phyloP scores from a whole-genome alignment of 2,329 filamentous ascomycete genomes.

The Calonectria honghensis region DNA sequence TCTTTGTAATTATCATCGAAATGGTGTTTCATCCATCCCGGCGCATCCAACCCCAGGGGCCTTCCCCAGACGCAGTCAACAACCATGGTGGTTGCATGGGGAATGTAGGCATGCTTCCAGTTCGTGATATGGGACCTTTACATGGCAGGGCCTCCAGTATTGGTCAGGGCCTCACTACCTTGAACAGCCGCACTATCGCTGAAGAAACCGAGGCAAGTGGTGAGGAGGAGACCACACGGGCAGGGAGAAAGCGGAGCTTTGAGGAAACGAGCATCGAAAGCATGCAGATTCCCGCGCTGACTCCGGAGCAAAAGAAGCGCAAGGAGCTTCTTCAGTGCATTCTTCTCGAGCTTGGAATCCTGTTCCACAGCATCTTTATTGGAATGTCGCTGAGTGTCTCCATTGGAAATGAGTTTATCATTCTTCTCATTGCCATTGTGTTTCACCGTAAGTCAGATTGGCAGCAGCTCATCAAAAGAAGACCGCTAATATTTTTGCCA shows the following conservation, averaged over 20 bases:
- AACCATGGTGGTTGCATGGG: constrained; percentile 52
- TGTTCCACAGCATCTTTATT: constrained; percentile 81
- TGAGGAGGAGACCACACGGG: constrained; percentile 42
- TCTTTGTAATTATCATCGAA: constrained; percentile 88
- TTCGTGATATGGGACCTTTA: constrained; percentile 59
- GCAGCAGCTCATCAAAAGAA: fast-evolving
- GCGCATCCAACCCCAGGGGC: constrained; percentile 51
- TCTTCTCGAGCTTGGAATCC: constrained; percentile 85
- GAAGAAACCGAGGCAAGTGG: constrained; percentile 42
- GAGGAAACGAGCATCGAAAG: constrained; percentile 53
- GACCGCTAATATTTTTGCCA: constrained; percentile 30
- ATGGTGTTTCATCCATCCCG: constrained; percentile 75
- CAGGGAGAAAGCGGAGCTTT: constrained; percentile 46
- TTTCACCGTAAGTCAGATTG: constrained; percentile 76
- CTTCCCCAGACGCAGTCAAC: neutral
- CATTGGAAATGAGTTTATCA: constrained; percentile 83
- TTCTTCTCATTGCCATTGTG: constrained; percentile 86
- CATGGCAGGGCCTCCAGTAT: constrained; percentile 60
- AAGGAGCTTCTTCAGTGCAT: constrained; percentile 85
- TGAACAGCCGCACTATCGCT: constrained; percentile 51
- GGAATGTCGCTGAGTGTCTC: constrained; percentile 89
- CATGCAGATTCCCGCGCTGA: constrained; percentile 54
- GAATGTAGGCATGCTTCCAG: constrained; percentile 54
- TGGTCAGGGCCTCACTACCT: constrained; percentile 57
- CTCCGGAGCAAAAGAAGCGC: constrained; percentile 74